A percentile compares a stretch with the other conserved stretches of the same genome.
Conservation (phyloP, 2,329 filamentous ascomycete genomes). For the Venturia aucupariae region DNA sequence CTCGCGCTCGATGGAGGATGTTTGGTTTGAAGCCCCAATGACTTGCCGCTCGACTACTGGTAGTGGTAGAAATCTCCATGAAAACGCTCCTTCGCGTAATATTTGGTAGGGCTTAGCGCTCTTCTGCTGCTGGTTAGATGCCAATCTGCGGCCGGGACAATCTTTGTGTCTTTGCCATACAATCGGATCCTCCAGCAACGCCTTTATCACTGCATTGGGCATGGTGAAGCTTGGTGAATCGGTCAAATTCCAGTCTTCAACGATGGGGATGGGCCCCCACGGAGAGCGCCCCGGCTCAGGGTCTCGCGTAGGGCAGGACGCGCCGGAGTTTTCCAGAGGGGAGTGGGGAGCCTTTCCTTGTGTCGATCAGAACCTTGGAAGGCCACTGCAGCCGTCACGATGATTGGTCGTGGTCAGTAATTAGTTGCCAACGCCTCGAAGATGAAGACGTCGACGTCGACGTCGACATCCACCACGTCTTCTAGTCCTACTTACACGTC, state of each 20-base stretch:
- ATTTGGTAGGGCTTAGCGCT: background rate
- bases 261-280: too few species aligned
- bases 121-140: background rate
- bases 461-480: background rate
- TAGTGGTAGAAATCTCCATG: background rate
- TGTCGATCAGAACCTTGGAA: background rate
- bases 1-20: too few species aligned
- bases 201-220: too few species aligned
- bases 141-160: background rate
- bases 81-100: background rate
- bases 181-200: background rate
- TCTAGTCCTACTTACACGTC: background rate
- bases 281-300: background rate
- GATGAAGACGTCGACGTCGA: background rate
- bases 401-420: background rate
- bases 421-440: background rate
- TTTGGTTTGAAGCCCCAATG: too few species aligned
- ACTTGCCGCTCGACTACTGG: too few species aligned
- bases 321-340: background rate
- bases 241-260: background rate
- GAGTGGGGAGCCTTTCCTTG: slow-evolving; percentile 6
- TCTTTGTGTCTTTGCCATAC: background rate
- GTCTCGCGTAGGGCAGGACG: background rate
- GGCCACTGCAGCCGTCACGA: background rate
- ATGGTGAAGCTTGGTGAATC: too few species aligned